Evolutionary conservation across 495 filamentous ascomycete genomes (phyloP).

Genomic region (Penicillium riverlandense): DNA sequence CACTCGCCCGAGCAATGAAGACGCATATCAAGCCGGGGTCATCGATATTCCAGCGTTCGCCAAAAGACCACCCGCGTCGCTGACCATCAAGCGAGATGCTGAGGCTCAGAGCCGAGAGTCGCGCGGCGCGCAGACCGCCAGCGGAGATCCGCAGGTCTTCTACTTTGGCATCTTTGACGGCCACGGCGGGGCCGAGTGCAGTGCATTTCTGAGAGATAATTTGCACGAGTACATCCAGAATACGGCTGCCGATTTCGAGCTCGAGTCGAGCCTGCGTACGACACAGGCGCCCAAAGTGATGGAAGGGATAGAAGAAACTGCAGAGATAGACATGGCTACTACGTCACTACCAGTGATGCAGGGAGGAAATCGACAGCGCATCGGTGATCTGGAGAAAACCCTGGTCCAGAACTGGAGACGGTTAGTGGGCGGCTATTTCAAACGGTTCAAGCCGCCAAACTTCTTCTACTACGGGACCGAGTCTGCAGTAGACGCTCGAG

Average conservation of each 20-base stretch:
- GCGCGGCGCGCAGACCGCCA: constrained; percentile 60
- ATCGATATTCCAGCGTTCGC: constrained; percentile 90
- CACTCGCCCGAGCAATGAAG: constrained; percentile 81
- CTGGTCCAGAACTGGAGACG: constrained; percentile 74
- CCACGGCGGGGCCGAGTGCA: constrained; percentile 87
- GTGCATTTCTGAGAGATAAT: constrained; percentile 72
- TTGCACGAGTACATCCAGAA: constrained; percentile 88
- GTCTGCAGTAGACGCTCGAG: not conserved
- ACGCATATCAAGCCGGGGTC: constrained; percentile 89
- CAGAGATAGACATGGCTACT: too few species aligned
- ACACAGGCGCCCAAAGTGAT: constrained; percentile 4
- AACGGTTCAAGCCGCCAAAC: constrained; percentile 69
- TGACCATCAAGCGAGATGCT: constrained; percentile 38
- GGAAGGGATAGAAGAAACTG: not conserved
- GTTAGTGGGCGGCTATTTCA: constrained; percentile 89
- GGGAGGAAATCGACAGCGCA: constrained; percentile 25
- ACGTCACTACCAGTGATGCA: constrained; percentile 30
- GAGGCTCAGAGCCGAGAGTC: constrained; percentile 18
- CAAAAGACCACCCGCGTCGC: constrained; percentile 63
- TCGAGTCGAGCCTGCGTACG: constrained; percentile 57
- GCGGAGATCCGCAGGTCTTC: constrained; percentile 89
- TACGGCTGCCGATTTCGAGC: constrained; percentile 61
- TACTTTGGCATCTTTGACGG: constrained; percentile 97
- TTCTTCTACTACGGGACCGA: constrained; percentile 38
- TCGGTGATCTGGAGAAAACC: constrained; percentile 50